phyloP scores from a whole-genome alignment of 2,329 filamentous ascomycete species.

The Penicillium sp. region DNA sequence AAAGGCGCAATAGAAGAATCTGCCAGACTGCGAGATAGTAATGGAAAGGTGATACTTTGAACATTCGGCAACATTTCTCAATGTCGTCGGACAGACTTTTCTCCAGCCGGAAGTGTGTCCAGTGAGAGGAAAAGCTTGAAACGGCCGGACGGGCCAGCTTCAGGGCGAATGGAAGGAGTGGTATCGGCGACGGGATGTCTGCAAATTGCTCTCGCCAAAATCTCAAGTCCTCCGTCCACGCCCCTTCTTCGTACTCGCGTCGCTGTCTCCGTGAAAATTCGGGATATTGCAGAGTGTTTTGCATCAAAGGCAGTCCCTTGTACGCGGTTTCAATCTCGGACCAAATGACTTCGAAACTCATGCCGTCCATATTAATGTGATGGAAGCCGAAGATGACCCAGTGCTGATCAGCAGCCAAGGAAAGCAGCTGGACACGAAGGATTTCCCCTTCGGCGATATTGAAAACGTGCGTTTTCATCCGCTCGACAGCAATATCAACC shows the following conservation, averaged over 20 bases:
- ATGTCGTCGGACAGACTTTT: conserved; percentile 5
- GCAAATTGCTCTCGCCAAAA: conserved; percentile 20
- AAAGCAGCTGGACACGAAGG: conserved; percentile 19
- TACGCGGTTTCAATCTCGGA: conserved; percentile 48
- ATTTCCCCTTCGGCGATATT: conserved; percentile 40
- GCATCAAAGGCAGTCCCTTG: conserved; percentile 24
- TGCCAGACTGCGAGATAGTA: conserved; percentile 47
- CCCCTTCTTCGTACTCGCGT: conserved; percentile 25
- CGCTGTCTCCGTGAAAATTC: conserved; percentile 37
- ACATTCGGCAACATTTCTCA: conserved; percentile 17
- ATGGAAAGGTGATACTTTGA: conserved; percentile 45
- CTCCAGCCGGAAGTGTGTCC: conserved; percentile 7
- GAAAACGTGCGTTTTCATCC: conserved; percentile 33
- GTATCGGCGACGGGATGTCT: conserved; percentile 7
- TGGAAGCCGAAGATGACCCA: conserved; percentile 48
- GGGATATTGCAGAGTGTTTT: conserved; percentile 32
- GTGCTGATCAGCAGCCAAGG: conserved; percentile 26
- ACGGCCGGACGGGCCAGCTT: conserved; percentile 5
- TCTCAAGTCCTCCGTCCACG: conserved; percentile 24
- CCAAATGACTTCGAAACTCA: conserved; percentile 46
- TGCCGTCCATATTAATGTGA: conserved; percentile 53
- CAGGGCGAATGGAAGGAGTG: conserved; percentile 18
- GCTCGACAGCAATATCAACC: conserved; percentile 18
- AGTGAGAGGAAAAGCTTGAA: conserved; percentile 13
- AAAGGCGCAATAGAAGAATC: conserved; percentile 37